Base-by-base conservation (phyloP, 768 basidiomycete species). In the Collybiopsis confluens region DNA sequence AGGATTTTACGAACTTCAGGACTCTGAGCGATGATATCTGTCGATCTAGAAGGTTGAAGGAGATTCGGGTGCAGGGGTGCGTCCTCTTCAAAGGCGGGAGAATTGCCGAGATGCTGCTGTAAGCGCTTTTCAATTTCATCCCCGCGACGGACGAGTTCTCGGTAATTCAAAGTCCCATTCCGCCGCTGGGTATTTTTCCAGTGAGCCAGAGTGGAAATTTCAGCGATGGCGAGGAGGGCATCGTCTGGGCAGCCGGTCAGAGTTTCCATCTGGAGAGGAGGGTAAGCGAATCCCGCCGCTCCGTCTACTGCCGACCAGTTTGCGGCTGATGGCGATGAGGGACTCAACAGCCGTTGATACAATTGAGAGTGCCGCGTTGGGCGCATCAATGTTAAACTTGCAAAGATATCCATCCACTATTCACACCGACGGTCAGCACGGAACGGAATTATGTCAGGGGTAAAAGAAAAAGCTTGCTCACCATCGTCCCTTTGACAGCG, bases 361-460 rank as follows among this genome's bases (percentile, higher is more conserved):
- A 91, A 74, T 23, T 70, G 64, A 45, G 87, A 68, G 65, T 84
- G 88, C 58, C 78, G 84, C 27, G 90, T 86, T 18, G 83, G 74
- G 48, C 80, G 79, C 60, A 74, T 70, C 55, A 77, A 64, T 21
- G 82, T 84, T 50, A 89, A 65, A 58, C 82, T 83, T 48, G 88
- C 77, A 65, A 90, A 81, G 58, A 88, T 78, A 65, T 92, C 90
- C 50, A 88, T 71, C 84, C 87, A 91, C 90, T 92, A 62, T n/a
- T n/a, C n/a, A 56, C 56, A 40, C 52, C 54, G 41, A 50, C 43
- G 53, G 38, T 43, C 24, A 30, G 54, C 18, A 21, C 49, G 24
- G 26, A 20, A 40, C 16, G 7, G 38, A 36, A 61, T 55, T 52
- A 53, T 53, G 54, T 66, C 54, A 65, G 54, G 35, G 2, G 49